Conservation (phyloP, 352 stramenopile genomes). For the Globisporangium echinulatum region DNA sequence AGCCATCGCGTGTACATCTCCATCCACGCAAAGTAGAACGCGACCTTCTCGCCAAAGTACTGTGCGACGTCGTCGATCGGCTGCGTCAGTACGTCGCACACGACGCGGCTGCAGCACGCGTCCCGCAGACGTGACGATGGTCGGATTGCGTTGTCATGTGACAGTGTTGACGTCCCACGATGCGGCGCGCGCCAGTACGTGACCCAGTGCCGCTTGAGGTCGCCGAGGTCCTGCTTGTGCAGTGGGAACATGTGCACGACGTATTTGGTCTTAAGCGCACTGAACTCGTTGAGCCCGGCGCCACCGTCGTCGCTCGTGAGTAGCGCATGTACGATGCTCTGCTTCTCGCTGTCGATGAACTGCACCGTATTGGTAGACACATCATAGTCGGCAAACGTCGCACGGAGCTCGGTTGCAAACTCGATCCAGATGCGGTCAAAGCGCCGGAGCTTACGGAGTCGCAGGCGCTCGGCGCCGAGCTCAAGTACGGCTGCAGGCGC, state of each 20-base stretch:
- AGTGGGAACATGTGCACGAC: constrained; percentile 86
- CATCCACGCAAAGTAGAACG: constrained; percentile 92
- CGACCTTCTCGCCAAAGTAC: constrained; percentile 89
- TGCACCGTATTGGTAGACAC: constrained; percentile 24
- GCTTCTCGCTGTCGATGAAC: constrained; percentile 80
- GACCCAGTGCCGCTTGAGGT: constrained; percentile 66
- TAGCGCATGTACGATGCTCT: constrained; percentile 67
- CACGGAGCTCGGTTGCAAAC: constrained; percentile 57
- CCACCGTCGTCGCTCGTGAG: constrained; percentile 29
- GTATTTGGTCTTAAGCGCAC: constrained; percentile 47
- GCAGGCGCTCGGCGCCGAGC: constrained; percentile 55
- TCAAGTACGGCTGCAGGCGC: constrained; percentile 62
- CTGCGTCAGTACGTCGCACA: constrained; percentile 38
- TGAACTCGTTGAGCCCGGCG: constrained; percentile 68
- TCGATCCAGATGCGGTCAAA: constrained; percentile 81
- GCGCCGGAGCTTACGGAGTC: constrained; percentile 51
- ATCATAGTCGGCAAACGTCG: constrained; percentile 68
- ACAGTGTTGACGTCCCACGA: too few relatives aligned
- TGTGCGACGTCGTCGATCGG: constrained; percentile 82
- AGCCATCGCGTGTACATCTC: constrained; percentile 90
- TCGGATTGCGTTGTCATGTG: too few relatives aligned
- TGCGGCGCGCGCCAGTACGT: constrained; percentile 55
- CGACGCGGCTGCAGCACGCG: constrained; percentile 4
- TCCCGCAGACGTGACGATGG: too few relatives aligned
- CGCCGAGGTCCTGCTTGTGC: constrained; percentile 73